Percentiles rank a stretch among this genome's conserved stretches.
Conservation (phyloP, 176 grass and related monocot genomes). For the Rhynchospora breviuscula region DNA sequence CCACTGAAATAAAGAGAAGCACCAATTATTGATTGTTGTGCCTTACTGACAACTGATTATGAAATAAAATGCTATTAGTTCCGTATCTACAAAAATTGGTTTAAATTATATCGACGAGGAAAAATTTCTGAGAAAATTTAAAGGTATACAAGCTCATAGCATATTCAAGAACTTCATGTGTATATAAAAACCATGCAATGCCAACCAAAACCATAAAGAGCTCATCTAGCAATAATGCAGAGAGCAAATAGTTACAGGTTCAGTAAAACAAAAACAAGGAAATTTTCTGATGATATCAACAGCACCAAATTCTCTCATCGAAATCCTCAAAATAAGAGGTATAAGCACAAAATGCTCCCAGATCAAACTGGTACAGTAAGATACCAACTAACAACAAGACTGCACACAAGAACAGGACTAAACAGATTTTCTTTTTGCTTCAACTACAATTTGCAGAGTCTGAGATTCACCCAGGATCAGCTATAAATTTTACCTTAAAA, state of each 20-base stretch:
- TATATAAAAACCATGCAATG: not conserved
- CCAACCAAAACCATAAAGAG: not conserved
- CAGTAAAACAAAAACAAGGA: not conserved
- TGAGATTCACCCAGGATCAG: slow-evolving; percentile 13
- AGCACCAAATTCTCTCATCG: no score
- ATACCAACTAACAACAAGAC: not conserved
- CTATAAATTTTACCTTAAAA: slow-evolving; percentile 19
- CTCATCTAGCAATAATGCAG: not conserved
- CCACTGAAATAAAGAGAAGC: no score
- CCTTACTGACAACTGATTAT: not conserved
- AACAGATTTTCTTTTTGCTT: not conserved
- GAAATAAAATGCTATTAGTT: not conserved
- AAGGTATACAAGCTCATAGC: not conserved
- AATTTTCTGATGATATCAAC: not conserved
- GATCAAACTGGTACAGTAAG: not conserved
- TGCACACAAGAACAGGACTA: not conserved
- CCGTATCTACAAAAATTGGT: not conserved
- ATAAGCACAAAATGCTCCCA: not conserved
- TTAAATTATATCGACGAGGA: not conserved
- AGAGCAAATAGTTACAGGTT: not conserved
- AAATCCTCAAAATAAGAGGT: not conserved
- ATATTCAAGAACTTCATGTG: not conserved
- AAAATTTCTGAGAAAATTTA: not conserved
- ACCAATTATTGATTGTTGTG: not conserved
- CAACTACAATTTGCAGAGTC: not conserved